phyloP scores from a whole-genome alignment of 177 flowering plant species.

The Telopea speciosissima region DNA sequence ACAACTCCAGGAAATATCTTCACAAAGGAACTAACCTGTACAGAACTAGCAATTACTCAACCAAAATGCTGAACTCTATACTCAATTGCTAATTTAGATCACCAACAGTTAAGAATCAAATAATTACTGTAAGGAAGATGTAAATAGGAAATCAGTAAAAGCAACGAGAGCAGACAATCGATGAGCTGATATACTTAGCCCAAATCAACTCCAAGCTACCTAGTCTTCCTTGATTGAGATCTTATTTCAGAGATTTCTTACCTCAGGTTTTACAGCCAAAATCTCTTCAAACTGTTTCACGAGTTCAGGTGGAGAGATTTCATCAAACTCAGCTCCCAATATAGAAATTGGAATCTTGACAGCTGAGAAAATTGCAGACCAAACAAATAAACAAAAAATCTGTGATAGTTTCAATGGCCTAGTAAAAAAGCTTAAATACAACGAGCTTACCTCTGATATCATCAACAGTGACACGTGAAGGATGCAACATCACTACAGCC shows the following conservation, averaged over 20 bases:
- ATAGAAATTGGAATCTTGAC: slow-evolving; percentile 59
- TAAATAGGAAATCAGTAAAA: too few species aligned
- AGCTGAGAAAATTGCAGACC: slow-evolving; percentile 30
- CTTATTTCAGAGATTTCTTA: slow-evolving; percentile 12
- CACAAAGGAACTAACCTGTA: slow-evolving; percentile 46
- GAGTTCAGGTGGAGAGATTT: slow-evolving; percentile 57
- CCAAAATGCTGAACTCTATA: too few species aligned
- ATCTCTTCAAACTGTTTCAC: slow-evolving; percentile 61
- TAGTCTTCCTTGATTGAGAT: too few species aligned
- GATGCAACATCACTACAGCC: slow-evolving; percentile 53
- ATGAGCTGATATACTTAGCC: too few species aligned
- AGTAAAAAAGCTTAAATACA: background rate
- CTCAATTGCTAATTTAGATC: too few species aligned
- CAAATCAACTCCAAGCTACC: too few species aligned
- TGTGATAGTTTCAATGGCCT: background rate
- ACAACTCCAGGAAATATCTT: slow-evolving; percentile 57
- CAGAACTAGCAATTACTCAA: background rate
- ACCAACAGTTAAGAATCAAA: too few species aligned
- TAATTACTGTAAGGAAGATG: too few species aligned
- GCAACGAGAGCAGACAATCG: too few species aligned
- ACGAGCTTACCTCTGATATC: slow-evolving; percentile 43
- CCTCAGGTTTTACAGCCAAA: slow-evolving; percentile 56
- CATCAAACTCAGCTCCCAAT: slow-evolving; percentile 75
- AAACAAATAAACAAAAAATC: background rate
- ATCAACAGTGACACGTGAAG: slow-evolving; percentile 44